Conservation (phyloP, 2,329 filamentous ascomycete genomes). For the Aspergillus alliaceus region DNA sequence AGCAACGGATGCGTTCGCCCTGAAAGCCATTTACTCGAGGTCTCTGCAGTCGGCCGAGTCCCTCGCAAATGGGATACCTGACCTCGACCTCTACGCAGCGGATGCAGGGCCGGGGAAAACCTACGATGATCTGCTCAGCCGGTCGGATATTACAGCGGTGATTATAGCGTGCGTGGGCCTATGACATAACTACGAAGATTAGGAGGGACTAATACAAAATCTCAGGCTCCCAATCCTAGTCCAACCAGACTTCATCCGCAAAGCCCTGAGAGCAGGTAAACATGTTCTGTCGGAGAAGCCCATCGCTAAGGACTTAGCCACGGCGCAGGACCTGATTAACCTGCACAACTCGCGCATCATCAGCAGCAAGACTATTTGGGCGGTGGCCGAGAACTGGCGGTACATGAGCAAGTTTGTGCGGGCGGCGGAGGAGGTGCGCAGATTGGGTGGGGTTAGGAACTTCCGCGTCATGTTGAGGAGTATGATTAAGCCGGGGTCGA, state of each 20-base stretch:
- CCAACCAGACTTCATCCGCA: constrained; percentile 53
- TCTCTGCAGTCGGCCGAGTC: constrained; percentile 54
- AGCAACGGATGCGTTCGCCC: constrained; percentile 42
- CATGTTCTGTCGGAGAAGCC: constrained; percentile 60
- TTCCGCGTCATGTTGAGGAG: constrained; percentile 52
- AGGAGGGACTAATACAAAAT: neutral
- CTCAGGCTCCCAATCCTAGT: constrained; percentile 53
- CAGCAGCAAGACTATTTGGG: constrained; percentile 42
- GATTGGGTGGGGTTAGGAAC: constrained; percentile 50
- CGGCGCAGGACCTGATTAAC: constrained; percentile 50
- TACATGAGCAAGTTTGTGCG: constrained; percentile 51
- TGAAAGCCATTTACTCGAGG: constrained; percentile 62
- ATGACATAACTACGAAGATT: too few species aligned
- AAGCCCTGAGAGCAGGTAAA: constrained; percentile 52
- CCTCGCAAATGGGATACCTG: constrained; percentile 32
- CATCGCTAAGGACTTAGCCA: constrained; percentile 55
- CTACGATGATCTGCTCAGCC: constrained; percentile 48
- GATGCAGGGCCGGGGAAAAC: constrained; percentile 48
- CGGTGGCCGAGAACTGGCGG: constrained; percentile 60
- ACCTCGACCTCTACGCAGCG: constrained; percentile 57
- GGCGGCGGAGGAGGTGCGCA: constrained; percentile 46
- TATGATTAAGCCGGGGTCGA: constrained; percentile 49
- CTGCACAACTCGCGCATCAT: constrained; percentile 51
- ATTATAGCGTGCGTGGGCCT: constrained; percentile 52
- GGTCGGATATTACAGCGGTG: constrained; percentile 52